Percentiles rank a stretch among this genome's conserved stretches.
phyloP scores from a whole-genome alignment of 495 filamentous ascomycete species.

The Aspergillus kassunensis region DNA sequence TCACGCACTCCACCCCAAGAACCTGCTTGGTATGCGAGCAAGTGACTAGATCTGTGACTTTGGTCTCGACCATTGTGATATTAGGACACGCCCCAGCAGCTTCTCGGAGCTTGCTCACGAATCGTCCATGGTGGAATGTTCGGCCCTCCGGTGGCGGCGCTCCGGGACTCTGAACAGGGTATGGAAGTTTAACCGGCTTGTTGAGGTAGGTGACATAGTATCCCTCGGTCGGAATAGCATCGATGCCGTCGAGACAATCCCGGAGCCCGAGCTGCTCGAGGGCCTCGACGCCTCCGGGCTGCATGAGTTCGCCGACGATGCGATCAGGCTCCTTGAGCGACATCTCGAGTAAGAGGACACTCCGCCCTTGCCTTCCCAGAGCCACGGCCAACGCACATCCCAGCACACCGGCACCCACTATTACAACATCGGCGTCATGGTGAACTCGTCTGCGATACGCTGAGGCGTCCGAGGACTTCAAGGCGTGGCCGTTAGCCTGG shows the following conservation, averaged over 20 bases:
- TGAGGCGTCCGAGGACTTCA: constrained; percentile 24
- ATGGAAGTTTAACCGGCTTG: constrained; percentile 73
- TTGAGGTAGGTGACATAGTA: constrained; percentile 86
- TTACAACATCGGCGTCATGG: constrained; percentile 71
- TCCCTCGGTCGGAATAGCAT: constrained; percentile 74
- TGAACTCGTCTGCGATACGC: constrained; percentile 43
- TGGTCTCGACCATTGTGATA: constrained; percentile 70
- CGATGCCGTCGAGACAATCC: constrained; percentile 85
- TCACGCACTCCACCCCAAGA: constrained; percentile 70
- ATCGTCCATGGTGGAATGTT: constrained; percentile 79
- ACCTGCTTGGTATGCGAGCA: constrained; percentile 57
- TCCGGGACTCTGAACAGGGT: constrained; percentile 42
- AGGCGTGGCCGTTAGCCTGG: constrained; percentile 28
- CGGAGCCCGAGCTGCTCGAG: constrained; percentile 73
- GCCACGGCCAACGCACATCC: constrained; percentile 87
- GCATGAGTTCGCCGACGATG: constrained; percentile 92
- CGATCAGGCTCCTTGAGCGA: constrained; percentile 92
- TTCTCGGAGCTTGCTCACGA: constrained; percentile 69
- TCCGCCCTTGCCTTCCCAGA: constrained; percentile 81
- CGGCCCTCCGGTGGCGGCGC: constrained; percentile 55
- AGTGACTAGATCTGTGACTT: constrained; percentile 59
- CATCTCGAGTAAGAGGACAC: constrained; percentile 83
- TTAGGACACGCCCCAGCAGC: constrained; percentile 64
- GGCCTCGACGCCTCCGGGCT: constrained; percentile 84
- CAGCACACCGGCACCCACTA: constrained; percentile 86